Evolutionary conservation across 495 filamentous ascomycete species (phyloP).

Genomic region (Penicillium samsonianum): DNA sequence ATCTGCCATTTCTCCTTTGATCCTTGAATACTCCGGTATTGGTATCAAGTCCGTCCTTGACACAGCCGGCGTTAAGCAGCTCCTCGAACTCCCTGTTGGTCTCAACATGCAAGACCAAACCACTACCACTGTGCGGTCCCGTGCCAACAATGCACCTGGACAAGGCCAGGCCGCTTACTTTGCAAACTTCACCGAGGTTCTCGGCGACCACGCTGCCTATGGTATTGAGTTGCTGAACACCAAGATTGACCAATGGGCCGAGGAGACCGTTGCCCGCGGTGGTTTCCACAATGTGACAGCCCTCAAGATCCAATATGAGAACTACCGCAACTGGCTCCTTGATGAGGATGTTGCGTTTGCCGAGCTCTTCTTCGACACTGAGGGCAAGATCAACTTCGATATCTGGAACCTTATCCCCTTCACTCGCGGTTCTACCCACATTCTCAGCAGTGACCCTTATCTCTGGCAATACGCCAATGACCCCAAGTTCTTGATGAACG

Average conservation of each 20-base stretch:
- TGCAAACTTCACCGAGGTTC: slow-evolving; percentile 30
- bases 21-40: slow-evolving; percentile 50
- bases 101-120: slow-evolving; percentile 50
- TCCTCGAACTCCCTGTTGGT: slow-evolving; percentile 55
- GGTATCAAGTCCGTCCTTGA: slow-evolving; percentile 40
- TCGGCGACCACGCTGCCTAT: slow-evolving; percentile 23
- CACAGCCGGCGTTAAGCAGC: slow-evolving; percentile 48
- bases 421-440: slow-evolving; percentile 55
- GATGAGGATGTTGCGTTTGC: slow-evolving; percentile 28
- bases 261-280: slow-evolving; percentile 28
- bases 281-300: slow-evolving; percentile 32
- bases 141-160: slow-evolving; percentile 11
- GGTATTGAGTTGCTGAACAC: slow-evolving; percentile 21
- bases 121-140: slow-evolving; percentile 24
- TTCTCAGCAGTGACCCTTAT: slow-evolving; percentile 39
- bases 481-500: slow-evolving; percentile 51
- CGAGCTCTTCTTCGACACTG: slow-evolving; percentile 33
- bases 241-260: slow-evolving; percentile 30
- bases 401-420: slow-evolving; percentile 48
- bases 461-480: slow-evolving; percentile 49
- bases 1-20: slow-evolving; percentile 54
- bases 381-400: slow-evolving; percentile 39
- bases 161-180: slow-evolving; percentile 36
- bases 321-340: slow-evolving; percentile 33
- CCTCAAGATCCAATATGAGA: slow-evolving; percentile 28